Percentiles rank a stretch among this genome's conserved stretches.
Conservation (phyloP, 139 green algal genomes). For the Chara braunii region DNA sequence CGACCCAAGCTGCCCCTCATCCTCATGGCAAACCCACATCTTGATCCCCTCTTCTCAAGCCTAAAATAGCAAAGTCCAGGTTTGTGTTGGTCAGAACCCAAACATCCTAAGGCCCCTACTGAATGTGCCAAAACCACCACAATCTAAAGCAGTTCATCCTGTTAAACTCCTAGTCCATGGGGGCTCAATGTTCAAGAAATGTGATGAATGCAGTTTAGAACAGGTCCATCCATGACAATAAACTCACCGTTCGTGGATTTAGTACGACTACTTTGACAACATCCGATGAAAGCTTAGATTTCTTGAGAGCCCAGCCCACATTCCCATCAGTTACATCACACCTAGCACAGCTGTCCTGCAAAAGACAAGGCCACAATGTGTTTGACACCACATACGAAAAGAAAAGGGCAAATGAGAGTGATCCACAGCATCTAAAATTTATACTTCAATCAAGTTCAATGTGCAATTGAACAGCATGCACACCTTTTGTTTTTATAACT, state of each 20-base stretch:
- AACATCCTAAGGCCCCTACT: not conserved
- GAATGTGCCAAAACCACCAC: not conserved
- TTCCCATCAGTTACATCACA: conserved; percentile 44
- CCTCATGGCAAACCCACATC: too few species aligned
- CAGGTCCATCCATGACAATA: not conserved
- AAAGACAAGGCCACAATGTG: conserved; percentile 1
- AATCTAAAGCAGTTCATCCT: conserved; percentile 1
- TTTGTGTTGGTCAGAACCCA: too few species aligned
- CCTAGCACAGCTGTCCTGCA: conserved; percentile 21
- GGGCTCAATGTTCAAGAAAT: not conserved
- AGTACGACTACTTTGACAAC: conserved; percentile 26
- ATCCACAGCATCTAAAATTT: too few species aligned
- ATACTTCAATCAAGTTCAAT: too few species aligned
- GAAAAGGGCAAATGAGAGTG: too few species aligned
- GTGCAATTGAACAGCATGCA: too few species aligned
- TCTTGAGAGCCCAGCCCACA: conserved; percentile 32
- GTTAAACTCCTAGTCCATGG: too few species aligned
- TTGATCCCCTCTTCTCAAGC: too few species aligned
- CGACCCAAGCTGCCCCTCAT: too few species aligned
- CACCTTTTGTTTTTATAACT: too few species aligned
- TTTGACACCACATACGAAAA: not conserved
- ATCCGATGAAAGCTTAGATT: conserved; percentile 3
- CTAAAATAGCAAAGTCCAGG: too few species aligned
- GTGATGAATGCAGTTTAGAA: not conserved
- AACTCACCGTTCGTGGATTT: conserved; percentile 23